Percentiles rank a stretch among this genome's conserved stretches.
These are phyloP conservation scores for Butyriboletus regius DNA, from an alignment of 1,284 basidiomycete species.

Conservation along the genomic window DNA sequence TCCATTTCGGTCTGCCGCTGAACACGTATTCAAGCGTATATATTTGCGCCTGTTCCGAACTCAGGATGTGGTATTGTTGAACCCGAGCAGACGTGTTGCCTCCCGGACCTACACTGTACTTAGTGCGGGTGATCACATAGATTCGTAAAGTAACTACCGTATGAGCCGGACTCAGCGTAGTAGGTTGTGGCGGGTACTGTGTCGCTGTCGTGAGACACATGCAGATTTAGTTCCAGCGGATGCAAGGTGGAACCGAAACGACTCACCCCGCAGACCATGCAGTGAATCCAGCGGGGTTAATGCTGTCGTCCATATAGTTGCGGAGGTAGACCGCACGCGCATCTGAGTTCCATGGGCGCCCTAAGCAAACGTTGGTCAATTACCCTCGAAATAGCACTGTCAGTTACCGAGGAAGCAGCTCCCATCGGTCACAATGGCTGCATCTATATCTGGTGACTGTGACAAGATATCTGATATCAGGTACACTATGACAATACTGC, in stretches of 20 bases:
- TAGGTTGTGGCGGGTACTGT: conserved; percentile 50
- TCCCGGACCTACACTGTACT: conserved; percentile 44
- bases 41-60: conserved; percentile 32
- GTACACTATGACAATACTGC: conserved; percentile 44
- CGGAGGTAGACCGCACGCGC: conserved; percentile 49
- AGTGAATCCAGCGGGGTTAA: conserved; percentile 47
- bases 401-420: conserved; percentile 46
- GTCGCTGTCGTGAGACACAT: conserved; percentile 29
- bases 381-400: neutral
- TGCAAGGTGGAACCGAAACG: neutral
- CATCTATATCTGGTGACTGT: conserved; percentile 56
- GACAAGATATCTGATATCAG: conserved; percentile 14
- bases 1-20: conserved; percentile 45
- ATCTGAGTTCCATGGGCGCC: conserved; percentile 58
- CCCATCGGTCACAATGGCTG: conserved; percentile 39
- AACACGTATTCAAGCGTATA: conserved; percentile 50
- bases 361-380: conserved; percentile 23
- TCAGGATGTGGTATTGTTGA: conserved; percentile 45
- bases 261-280: conserved; percentile 31
- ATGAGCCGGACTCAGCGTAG: conserved; percentile 54
- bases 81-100: conserved; percentile 43
- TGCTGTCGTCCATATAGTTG: conserved; percentile 56
- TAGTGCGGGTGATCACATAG: neutral
- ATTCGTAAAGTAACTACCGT: conserved; percentile 31
- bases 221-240: neutral